Evolutionary conservation across 345 rosid genomes (phyloP), one percentile per base, ranked within the genome.

Genomic region (Adansonia digitata): DNA sequence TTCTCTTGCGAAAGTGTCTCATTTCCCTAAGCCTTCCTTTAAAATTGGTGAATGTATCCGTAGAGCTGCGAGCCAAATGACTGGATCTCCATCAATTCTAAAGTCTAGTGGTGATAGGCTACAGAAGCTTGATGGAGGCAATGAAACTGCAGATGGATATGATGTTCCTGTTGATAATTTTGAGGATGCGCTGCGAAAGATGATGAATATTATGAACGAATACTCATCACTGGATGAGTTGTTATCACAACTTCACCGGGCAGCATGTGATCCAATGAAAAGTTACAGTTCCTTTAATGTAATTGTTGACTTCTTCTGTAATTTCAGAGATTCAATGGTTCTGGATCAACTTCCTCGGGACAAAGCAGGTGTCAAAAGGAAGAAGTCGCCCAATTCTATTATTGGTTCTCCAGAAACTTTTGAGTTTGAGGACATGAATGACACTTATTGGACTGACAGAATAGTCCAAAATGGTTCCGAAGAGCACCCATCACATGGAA

Each of bases 371-470:
- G 85, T 82, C 39, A 90, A 89, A 81, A 86, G 89, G 83, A 82
- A 77, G 74, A 83, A 77, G 79, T 59, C 72, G n/a, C 82, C 87
- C 52, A 83, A 72, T 74, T 64, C 81, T n/a, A 59, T 70, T 24
- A 75, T 68, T 71, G 90, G 85, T 69, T 80, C 82, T 73, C 81
- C 97, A 1, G 94, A 87, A 83, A 86, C 97, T 75, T 94, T 91
- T 77, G 97, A 92, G 81, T 94, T 92, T 78, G 98, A 91, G 82
- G 97, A 94, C 80, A 86, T 85, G 94, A 90, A 81, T 51, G 98
- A 94, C 78, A 91, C 97, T 70, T 94, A 91, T 66, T 94, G 98
- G 98, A 94, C 95, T 48, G 94, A 92, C 85, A 86, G 91, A 75
- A 84, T 92, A 72, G 87, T 94, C 46, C 88, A 90, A 77, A 92